Evolutionary conservation across 2,329 filamentous ascomycete species (phyloP).

Genomic region (Neurospora sp.): DNA sequence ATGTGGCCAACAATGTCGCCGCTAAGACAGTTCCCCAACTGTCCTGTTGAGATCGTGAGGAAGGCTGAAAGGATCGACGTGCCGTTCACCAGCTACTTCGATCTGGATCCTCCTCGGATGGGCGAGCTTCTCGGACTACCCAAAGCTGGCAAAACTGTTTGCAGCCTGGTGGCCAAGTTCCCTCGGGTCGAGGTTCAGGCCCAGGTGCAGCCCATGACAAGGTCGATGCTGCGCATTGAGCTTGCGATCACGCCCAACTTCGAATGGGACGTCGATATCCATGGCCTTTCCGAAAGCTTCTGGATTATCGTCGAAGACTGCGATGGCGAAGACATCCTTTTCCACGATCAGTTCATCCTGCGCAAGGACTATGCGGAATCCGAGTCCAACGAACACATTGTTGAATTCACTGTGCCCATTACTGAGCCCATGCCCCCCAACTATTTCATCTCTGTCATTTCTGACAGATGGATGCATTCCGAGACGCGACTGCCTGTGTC

Average conservation of each 20-base stretch:
- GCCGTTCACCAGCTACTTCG: conserved; percentile 87
- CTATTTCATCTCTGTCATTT: conserved; percentile 93
- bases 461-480: conserved; percentile 96
- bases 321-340: conserved; percentile 90
- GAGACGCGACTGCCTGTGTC: conserved; percentile 89
- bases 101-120: conserved; percentile 92
- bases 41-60: conserved; percentile 74
- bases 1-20: conserved; percentile 99
- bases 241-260: conserved; percentile 90
- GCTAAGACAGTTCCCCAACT: conserved; percentile 76
- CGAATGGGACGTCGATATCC: conserved; percentile 83
- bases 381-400: conserved; percentile 84
- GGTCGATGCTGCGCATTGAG: conserved; percentile 85
- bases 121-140: conserved; percentile 87
- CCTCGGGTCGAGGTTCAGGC: conserved; percentile 87
- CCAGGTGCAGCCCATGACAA: conserved; percentile 87
- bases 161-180: conserved; percentile 81
- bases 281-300: conserved; percentile 83
- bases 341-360: conserved; percentile 87
- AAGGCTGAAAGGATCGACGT: conserved; percentile 95
- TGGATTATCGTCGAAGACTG: conserved; percentile 98
- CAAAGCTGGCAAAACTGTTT: conserved; percentile 77
- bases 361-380: conserved; percentile 78
- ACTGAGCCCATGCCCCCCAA: conserved; percentile 97
- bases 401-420: conserved; percentile 94